phyloP scores from a whole-genome alignment of 306 rosid genomes.

The Medicago lupulina region DNA sequence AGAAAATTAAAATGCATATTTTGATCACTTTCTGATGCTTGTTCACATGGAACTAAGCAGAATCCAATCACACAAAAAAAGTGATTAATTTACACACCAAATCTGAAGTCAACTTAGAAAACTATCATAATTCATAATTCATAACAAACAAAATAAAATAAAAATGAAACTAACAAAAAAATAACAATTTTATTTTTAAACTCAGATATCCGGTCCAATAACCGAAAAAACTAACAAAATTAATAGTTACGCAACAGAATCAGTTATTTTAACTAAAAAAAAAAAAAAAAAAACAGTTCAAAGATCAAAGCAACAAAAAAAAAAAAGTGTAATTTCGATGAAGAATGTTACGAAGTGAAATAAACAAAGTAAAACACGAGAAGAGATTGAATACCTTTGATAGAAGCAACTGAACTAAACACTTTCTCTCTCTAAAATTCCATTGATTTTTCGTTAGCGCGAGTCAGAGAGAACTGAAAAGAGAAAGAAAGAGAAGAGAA shows the following conservation, averaged over 20 bases:
- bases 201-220: no score
- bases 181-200: no score
- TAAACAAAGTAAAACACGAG: constrained; percentile 31
- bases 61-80: constrained; percentile 24
- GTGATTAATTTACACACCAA: constrained; percentile 34
- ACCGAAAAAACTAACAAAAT: constrained; percentile 17
- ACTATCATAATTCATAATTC: not conserved
- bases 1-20: not conserved
- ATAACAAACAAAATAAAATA: constrained; percentile 10
- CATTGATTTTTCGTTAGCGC: constrained; percentile 27
- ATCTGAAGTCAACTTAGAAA: constrained; percentile 71
- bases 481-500: not conserved
- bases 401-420: constrained; percentile 32
- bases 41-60: not conserved
- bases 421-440: constrained; percentile 42
- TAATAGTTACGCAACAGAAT: constrained; percentile 37
- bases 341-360: not conserved
- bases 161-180: constrained; percentile 22
- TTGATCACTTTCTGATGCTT: not conserved
- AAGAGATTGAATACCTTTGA: constrained; percentile 51
- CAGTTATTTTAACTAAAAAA: constrained; percentile 46
- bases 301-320: not conserved
- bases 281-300: constrained; percentile 35
- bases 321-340: constrained; percentile 28
- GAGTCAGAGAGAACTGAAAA: constrained; percentile 46